A percentile compares a stretch with the other conserved stretches of the same genome.
phyloP scores from a whole-genome alignment of 805 yeast genomes.

The Brettanomyces anomalus region DNA sequence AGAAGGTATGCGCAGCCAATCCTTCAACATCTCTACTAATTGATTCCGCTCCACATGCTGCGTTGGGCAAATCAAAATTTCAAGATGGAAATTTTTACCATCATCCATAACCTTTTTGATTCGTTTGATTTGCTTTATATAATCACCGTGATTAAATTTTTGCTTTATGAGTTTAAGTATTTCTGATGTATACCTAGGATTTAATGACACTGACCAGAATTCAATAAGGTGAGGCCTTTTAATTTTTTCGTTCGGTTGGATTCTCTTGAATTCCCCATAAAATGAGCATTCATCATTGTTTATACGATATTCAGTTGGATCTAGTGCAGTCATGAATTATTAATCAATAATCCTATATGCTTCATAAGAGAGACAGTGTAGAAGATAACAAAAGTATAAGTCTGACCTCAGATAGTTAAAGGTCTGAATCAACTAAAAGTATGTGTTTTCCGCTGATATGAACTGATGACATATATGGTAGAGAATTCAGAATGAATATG shows the following conservation, averaged over 20 bases:
- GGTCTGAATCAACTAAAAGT: too few species aligned
- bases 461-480: too few species aligned
- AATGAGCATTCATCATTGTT: conserved; percentile 34
- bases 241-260: conserved; percentile 22
- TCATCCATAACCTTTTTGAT: conserved; percentile 22
- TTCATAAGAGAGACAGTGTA: too few species aligned
- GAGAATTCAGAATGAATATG: too few species aligned
- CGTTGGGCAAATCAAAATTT: conserved; percentile 40
- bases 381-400: too few species aligned
- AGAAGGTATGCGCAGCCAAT: conserved; percentile 16
- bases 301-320: conserved; percentile 15
- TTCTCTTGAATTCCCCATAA: conserved; percentile 31
- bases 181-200: conserved; percentile 26
- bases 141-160: conserved; percentile 16
- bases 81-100: conserved; percentile 10
- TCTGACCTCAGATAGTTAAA: too few species aligned
- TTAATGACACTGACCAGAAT: conserved; percentile 37
- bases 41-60: conserved; percentile 24
- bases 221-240: conserved; percentile 22
- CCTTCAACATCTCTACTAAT: conserved; percentile 16
- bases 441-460: too few species aligned
- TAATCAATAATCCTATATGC: too few species aligned
- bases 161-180: conserved; percentile 18
- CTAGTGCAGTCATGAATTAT: not conserved
- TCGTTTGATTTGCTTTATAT: conserved; percentile 43